A percentile compares a stretch with the other conserved stretches of the same genome.
phyloP scores from a whole-genome alignment of 2,329 filamentous ascomycete genomes.

The Lomentospora prolificans region DNA sequence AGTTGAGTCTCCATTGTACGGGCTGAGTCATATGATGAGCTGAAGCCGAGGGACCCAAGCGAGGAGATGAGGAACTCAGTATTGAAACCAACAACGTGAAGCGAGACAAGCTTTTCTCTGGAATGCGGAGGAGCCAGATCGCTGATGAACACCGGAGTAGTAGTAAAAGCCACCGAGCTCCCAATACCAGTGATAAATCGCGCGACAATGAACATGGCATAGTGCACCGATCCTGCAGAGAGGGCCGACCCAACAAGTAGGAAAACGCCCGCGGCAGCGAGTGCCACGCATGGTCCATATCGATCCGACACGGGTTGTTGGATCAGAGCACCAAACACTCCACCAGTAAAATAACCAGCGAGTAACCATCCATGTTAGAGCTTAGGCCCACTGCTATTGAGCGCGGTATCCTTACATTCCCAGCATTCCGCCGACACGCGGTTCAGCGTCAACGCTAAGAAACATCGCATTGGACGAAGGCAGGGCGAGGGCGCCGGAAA shows the following conservation, averaged over 20 bases:
- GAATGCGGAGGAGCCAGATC: neutral
- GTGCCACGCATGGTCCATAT: neutral
- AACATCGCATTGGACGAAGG: neutral
- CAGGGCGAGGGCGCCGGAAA: neutral
- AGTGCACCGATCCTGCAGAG: neutral
- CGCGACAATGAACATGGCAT: neutral
- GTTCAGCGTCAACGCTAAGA: neutral
- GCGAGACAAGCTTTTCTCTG: neutral
- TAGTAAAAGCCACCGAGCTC: neutral
- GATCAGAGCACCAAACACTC: neutral
- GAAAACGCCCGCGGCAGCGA: neutral
- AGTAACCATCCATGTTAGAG: neutral
- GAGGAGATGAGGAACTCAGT: neutral
- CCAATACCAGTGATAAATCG: neutral
- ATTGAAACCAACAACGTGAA: neutral
- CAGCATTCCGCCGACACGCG: neutral
- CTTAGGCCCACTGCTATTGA: neutral
- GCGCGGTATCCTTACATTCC: neutral
- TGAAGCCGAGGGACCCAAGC: neutral
- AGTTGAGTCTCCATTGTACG: neutral
- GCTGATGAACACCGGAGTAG: neutral
- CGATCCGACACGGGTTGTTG: neutral
- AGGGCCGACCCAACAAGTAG: neutral
- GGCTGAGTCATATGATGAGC: slow-evolving; percentile 1
- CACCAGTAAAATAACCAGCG: neutral